Percentiles rank a stretch among this genome's conserved stretches.
These are phyloP conservation scores for Ramalina peruviana DNA, from an alignment of 495 filamentous ascomycete species.

Conservation along the genomic window DNA sequence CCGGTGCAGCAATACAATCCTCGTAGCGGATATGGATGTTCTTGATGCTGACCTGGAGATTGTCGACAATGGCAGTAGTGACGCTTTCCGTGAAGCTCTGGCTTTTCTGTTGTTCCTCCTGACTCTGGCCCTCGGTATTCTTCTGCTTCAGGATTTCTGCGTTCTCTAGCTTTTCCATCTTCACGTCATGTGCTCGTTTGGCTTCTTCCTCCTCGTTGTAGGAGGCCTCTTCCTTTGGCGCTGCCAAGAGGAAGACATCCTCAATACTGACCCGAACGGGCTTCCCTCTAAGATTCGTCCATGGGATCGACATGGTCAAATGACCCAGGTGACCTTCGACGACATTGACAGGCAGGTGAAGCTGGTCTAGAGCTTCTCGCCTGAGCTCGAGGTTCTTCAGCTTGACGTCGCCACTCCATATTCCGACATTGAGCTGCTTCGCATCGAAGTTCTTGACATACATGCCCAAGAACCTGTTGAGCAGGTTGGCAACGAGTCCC, in stretches of 20 bases:
- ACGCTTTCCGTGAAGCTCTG: slow-evolving; percentile 94
- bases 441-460: slow-evolving; percentile 99
- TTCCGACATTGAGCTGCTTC: slow-evolving; percentile 89
- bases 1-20: slow-evolving; percentile 87
- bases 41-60: slow-evolving; percentile 91
- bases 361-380: slow-evolving; percentile 87
- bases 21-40: slow-evolving; percentile 97
- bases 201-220: slow-evolving; percentile 90
- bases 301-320: slow-evolving; percentile 83
- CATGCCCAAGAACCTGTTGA: slow-evolving; percentile 98
- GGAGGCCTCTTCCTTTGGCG: slow-evolving; percentile 82
- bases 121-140: slow-evolving; percentile 81
- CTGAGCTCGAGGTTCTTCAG: slow-evolving; percentile 82
- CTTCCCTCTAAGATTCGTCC: slow-evolving; percentile 88
- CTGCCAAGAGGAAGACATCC: slow-evolving; percentile 89
- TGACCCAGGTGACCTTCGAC: slow-evolving; percentile 86
- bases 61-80: slow-evolving; percentile 92
- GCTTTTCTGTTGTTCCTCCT: slow-evolving; percentile 86
- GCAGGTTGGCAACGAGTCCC: slow-evolving; percentile 65
- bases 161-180: slow-evolving; percentile 95
- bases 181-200: slow-evolving; percentile 63
- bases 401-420: slow-evolving; percentile 96
- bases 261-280: slow-evolving; percentile 90
- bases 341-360: slow-evolving; percentile 90
- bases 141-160: slow-evolving; percentile 86